Conservation (phyloP, 1,139 yeast genomes). For the Blastobotrys petasosporus region DNA sequence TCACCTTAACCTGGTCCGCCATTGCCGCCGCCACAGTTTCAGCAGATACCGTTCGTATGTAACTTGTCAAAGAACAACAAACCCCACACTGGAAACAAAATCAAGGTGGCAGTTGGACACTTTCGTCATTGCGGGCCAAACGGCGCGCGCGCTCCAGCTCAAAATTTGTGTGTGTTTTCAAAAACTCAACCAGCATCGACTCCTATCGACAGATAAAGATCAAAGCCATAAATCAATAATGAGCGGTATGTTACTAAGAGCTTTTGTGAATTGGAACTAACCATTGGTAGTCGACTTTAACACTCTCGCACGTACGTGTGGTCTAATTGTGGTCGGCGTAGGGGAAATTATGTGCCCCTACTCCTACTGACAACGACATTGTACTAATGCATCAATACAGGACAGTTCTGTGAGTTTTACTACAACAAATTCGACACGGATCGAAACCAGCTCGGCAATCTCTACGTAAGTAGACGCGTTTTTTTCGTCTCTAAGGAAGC, state of each 20-base stretch:
- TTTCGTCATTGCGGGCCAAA: neutral
- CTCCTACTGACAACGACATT: neutral
- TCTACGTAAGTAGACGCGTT: slow-evolving; percentile 49
- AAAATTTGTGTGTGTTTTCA: neutral
- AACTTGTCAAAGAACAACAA: no score
- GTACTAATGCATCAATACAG: slow-evolving; percentile 16
- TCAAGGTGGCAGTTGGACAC: neutral
- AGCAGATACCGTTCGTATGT: no score
- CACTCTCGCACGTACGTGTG: slow-evolving; percentile 28
- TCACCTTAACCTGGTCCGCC: slow-evolving; percentile 23
- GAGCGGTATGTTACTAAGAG: no score
- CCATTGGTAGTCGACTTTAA: slow-evolving; percentile 28
- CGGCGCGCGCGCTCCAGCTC: neutral
- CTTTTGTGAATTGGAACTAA: slow-evolving; percentile 5
- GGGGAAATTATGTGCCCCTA: no score
- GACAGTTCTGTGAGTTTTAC: slow-evolving; percentile 89
- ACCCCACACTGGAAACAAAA: no score
- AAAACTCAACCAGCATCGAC: neutral
- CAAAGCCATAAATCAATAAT: neutral
- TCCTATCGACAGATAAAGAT: neutral
- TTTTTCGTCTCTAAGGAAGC: neutral
- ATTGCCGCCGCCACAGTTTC: slow-evolving; percentile 9
- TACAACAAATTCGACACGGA: slow-evolving; percentile 93
- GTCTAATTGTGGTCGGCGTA: neutral
- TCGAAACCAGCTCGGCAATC: slow-evolving; percentile 86